Evolutionary conservation across 306 rosid species (phyloP).

Genomic region (Ormosia emarginata): DNA sequence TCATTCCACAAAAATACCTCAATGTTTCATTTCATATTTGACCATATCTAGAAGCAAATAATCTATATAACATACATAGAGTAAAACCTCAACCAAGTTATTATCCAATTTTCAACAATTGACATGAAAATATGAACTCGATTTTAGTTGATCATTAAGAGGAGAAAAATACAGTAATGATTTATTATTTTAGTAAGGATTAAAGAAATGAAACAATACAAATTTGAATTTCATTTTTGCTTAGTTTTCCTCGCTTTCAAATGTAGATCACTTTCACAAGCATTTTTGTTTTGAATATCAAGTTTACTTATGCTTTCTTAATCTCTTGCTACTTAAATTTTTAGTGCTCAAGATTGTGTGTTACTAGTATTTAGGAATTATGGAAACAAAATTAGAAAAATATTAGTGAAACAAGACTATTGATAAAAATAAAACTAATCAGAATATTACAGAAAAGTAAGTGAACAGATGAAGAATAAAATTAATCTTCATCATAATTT

Average conservation of each 20-base stretch:
- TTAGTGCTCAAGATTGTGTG: neutral
- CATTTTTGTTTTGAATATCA: neutral
- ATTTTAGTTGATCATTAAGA: neutral
- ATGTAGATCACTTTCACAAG: neutral
- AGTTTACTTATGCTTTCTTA: neutral
- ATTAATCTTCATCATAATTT: neutral
- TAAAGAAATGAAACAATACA: neutral
- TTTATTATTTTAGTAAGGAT: too few species aligned
- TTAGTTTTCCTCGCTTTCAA: neutral
- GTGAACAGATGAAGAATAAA: neutral
- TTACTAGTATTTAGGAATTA: neutral
- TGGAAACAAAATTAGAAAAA: neutral
- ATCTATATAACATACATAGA: neutral
- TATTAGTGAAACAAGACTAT: neutral
- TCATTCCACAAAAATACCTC: slow-evolving; percentile 5
- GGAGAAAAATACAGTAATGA: neutral
- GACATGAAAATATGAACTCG: neutral
- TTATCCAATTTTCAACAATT: neutral
- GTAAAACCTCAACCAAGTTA: neutral
- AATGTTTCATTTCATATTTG: slow-evolving; percentile 25
- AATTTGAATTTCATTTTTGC: neutral
- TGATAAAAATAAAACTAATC: neutral
- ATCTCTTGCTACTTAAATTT: neutral
- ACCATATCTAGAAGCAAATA: neutral
- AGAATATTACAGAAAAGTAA: neutral